These are phyloP conservation scores for Fraxinus floribunda DNA, from an alignment of 305 asterid genomes.

Conservation along the genomic window DNA sequence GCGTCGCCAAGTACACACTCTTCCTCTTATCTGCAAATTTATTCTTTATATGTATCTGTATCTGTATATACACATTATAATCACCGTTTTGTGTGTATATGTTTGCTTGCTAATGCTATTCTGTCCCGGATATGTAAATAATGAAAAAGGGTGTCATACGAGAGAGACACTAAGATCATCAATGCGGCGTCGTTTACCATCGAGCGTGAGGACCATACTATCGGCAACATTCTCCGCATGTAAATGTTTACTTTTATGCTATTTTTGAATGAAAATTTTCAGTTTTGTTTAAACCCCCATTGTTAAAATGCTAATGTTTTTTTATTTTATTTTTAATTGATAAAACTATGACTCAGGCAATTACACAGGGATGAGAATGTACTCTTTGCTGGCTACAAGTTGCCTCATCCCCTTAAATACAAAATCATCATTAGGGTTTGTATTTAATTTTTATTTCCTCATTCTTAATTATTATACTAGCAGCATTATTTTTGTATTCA, in stretches of 20 bases:
- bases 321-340: neutral
- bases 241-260: slow-evolving; percentile 10
- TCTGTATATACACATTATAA: neutral
- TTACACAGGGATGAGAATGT: slow-evolving; percentile 81
- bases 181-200: slow-evolving; percentile 86
- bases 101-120: neutral
- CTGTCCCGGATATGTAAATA: slow-evolving; percentile 4
- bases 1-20: slow-evolving; percentile 64
- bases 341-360: slow-evolving; percentile 55
- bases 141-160: slow-evolving; percentile 72
- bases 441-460: slow-evolving; percentile 1
- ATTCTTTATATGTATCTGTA: neutral
- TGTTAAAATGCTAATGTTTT: slow-evolving; percentile 19
- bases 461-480: neutral
- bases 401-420: slow-evolving; percentile 96
- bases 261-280: neutral
- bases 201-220: slow-evolving; percentile 92
- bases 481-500: neutral
- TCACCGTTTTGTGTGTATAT: neutral
- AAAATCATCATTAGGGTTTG: slow-evolving; percentile 72
- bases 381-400: slow-evolving; percentile 91
- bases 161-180: slow-evolving; percentile 89
- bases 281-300: slow-evolving; percentile 11
- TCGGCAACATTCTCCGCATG: slow-evolving; percentile 94
- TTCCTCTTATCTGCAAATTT: neutral